phyloP scores from a whole-genome alignment of 1,284 basidiomycete species.

The Pseudozyma sp. region DNA sequence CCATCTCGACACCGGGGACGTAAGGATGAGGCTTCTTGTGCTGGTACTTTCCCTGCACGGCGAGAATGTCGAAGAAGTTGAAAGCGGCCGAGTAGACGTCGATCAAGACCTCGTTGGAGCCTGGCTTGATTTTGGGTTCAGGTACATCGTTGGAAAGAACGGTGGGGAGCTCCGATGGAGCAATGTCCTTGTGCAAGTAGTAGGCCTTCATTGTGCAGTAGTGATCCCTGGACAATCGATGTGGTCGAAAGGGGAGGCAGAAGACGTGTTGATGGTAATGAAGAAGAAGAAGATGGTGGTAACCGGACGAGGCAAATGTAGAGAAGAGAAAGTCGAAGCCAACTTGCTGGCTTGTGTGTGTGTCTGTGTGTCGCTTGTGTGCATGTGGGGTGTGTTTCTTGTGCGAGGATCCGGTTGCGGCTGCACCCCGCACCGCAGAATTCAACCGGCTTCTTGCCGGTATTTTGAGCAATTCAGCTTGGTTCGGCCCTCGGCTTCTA shows the following conservation, averaged over 20 bases:
- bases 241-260: background rate
- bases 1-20: conserved; percentile 75
- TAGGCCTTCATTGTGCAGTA: conserved; percentile 53
- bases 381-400: too few species aligned
- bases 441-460: background rate
- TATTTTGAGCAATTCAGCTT: too few species aligned
- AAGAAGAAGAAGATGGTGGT: background rate
- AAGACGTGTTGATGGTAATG: conserved; percentile 1
- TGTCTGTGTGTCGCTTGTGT: too few species aligned
- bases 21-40: conserved; percentile 64
- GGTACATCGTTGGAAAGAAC: conserved; percentile 48
- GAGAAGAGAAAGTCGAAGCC: background rate
- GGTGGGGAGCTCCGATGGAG: conserved; percentile 51
- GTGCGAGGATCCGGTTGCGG: too few species aligned
- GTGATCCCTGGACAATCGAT: background rate
- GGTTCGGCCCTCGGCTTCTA: conserved; percentile 17
- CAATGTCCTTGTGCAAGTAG: conserved; percentile 60
- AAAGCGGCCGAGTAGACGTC: conserved; percentile 71
- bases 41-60: conserved; percentile 62
- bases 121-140: conserved; percentile 43
- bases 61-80: conserved; percentile 65
- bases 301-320: background rate
- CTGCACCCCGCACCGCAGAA: conserved; percentile 1
- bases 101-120: conserved; percentile 55
- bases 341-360: too few species aligned